Percentiles rank a stretch among this genome's conserved stretches.
Evolutionary conservation across 768 basidiomycete genomes (phyloP).

Genomic region (Amanita fuliginea): DNA sequence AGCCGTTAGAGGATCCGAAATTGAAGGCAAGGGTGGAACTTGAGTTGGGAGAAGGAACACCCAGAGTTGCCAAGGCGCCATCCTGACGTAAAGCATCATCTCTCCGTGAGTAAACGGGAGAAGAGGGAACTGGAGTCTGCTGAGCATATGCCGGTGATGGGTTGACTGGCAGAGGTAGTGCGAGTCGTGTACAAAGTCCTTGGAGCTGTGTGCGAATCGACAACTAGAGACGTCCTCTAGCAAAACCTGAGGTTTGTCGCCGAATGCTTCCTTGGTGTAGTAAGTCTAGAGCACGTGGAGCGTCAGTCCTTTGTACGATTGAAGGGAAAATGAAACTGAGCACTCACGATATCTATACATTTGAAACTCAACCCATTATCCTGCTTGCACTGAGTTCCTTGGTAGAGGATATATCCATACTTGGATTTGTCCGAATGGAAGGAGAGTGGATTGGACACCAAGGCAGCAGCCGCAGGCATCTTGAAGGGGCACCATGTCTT

Average conservation of each 20-base stretch:
- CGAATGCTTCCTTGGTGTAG: conserved; percentile 81
- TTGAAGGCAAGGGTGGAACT: no score
- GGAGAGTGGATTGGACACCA: conserved; percentile 55
- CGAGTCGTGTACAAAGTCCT: conserved; percentile 72
- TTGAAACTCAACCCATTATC: conserved; percentile 39
- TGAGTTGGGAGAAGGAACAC: no score
- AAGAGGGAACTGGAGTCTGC: conserved; percentile 64
- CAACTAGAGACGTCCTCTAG: conserved; percentile 68
- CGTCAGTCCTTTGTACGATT: conserved; percentile 4
- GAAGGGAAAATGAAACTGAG: not conserved
- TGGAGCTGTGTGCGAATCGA: conserved; percentile 82
- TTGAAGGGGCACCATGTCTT: conserved; percentile 79
- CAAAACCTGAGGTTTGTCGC: conserved; percentile 43
- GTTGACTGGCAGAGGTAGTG: conserved; percentile 30
- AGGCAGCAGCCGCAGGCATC: conserved; percentile 48
- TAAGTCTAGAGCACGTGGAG: conserved; percentile 51
- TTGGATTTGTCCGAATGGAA: conserved; percentile 78
- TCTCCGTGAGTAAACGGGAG: no score
- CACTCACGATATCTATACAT: conserved; percentile 67
- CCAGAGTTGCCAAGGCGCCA: no score
- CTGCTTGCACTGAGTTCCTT: conserved; percentile 49
- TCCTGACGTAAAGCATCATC: no score
- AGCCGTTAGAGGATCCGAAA: no score
- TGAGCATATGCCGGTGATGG: conserved; percentile 31
- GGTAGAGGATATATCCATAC: conserved; percentile 67